Percentiles rank a stretch among this genome's conserved stretches.
phyloP scores from a whole-genome alignment of 441 rosid species.

The Brassica hybrid region DNA sequence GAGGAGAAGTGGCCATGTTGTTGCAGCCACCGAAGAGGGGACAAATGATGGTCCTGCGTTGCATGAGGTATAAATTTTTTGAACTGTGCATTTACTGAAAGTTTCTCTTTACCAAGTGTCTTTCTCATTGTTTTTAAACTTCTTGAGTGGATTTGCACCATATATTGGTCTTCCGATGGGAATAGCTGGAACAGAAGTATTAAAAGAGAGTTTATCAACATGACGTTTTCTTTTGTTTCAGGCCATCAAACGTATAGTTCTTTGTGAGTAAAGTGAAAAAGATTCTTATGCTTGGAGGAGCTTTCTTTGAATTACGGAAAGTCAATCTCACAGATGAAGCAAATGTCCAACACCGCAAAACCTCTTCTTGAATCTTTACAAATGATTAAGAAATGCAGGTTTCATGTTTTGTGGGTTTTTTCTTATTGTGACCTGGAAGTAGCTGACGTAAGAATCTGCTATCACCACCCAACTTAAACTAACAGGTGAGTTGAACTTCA shows the following conservation, averaged over 20 bases:
- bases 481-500: neutral
- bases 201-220: neutral
- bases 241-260: neutral
- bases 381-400: neutral
- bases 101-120: too few relatives aligned
- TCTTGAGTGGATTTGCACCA: too few relatives aligned
- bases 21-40: too few relatives aligned
- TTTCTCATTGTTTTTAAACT: too few relatives aligned
- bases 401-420: neutral
- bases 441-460: neutral
- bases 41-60: too few relatives aligned
- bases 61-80: too few relatives aligned
- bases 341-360: neutral
- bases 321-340: neutral
- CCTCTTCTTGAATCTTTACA: neutral
- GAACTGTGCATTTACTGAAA: too few relatives aligned
- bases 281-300: neutral
- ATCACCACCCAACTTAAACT: neutral
- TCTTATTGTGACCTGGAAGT: neutral
- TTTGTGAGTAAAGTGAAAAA: neutral
- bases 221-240: neutral
- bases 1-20: too few relatives aligned
- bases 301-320: neutral
- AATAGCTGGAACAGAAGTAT: slow-evolving; percentile 93
- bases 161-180: slow-evolving; percentile 99